Conservation (phyloP, 2,329 filamentous ascomycete species). For the Cladosporium oxysporum region DNA sequence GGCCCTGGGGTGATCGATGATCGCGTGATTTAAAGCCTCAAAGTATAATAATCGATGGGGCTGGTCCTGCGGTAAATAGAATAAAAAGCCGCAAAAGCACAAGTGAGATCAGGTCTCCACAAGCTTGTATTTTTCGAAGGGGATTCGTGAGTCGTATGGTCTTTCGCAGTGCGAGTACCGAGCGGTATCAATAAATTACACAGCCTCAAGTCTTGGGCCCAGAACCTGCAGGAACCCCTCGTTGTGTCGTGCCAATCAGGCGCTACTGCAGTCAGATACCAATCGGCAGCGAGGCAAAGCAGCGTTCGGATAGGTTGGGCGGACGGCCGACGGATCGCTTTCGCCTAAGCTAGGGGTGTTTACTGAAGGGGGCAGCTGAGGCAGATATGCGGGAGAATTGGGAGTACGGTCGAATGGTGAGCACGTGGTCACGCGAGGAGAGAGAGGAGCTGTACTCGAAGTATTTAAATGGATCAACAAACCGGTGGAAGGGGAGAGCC, state of each 20-base stretch:
- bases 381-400: constrained; percentile 5
- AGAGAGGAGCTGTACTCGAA: background rate
- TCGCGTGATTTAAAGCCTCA: constrained; percentile 6
- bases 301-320: constrained; percentile 8
- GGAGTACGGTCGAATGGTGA: background rate
- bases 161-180: background rate
- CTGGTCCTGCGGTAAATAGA: background rate
- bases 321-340: constrained; percentile 16
- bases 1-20: background rate
- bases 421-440: constrained; percentile 2
- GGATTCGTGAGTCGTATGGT: background rate
- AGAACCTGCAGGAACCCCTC: constrained; percentile 21
- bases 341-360: constrained; percentile 14
- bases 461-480: constrained; percentile 10
- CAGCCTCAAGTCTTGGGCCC: constrained; percentile 18
- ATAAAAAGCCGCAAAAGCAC: constrained; percentile 9
- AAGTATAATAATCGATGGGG: constrained; percentile 5
- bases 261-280: constrained; percentile 18
- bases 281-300: constrained; percentile 16
- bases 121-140: background rate
- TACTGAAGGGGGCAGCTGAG: background rate
- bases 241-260: background rate
- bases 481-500: background rate
- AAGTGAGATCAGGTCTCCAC: background rate
- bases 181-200: constrained; percentile 17